Evolutionary conservation across 441 rosid species (phyloP), one percentile per base, ranked within the genome.

Genomic region (Croton laevigatus): DNA sequence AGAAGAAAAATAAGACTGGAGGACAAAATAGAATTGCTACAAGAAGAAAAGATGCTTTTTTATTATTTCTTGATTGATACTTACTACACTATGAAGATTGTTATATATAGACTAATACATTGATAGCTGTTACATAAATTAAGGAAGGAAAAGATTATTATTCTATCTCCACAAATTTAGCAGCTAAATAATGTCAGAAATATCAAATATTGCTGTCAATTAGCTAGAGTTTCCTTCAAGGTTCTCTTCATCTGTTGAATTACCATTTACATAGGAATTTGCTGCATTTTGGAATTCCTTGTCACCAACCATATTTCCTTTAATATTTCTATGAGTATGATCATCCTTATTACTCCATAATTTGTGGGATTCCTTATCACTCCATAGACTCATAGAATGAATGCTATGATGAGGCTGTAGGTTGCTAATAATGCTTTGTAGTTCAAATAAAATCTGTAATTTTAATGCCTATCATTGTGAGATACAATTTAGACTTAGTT

Each of bases 251-350:
- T n/a, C n/a, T n/a, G n/a, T n/a, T n/a, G n/a, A n/a, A n/a, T n/a
- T n/a, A n/a, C n/a, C n/a, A n/a, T n/a, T n/a, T n/a, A n/a, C n/a
- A n/a, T n/a, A n/a, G n/a, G n/a, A n/a, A n/a, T n/a, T n/a, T n/a
- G n/a, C 20, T 53, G 0, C 58, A 0, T 8, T 53, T 54, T 20
- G 34, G 13, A 20, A n/a, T 23, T 54, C 34, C 59, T 54, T 54
- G 9, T 20, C 59, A 54, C 59, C 59, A 54, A 17, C 59, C 32
- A 54, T 54, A 54, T 54, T 54, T 54, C 34, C 59, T 54, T 54
- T 54, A 12, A 54, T 54, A 8, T 54, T 19, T 54, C 22, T 20
- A 13, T 54, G 59, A 54, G 59, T 5, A 20, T n/a, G 32, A 54
- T 6, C 59, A 20, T 54, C 59, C 32, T 17, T 54, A 54, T 54